Conservation (phyloP, 192 early-diverging fungal genomes). For the Pilaira anomala region DNA sequence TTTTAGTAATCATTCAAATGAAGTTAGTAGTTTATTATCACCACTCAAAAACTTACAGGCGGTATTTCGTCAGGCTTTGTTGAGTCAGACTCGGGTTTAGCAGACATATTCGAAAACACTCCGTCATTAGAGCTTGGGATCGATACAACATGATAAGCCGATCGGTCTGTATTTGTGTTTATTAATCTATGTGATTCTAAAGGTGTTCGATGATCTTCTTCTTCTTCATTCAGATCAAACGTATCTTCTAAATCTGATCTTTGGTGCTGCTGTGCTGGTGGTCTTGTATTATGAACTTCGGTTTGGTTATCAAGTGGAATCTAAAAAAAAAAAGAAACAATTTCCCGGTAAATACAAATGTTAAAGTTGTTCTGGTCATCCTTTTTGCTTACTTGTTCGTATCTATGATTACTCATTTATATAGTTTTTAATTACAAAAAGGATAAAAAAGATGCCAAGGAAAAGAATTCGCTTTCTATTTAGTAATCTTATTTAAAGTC, state of each 20-base stretch:
- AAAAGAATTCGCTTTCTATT: too few species aligned
- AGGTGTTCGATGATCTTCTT: not conserved
- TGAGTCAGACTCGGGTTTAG: conserved; percentile 44
- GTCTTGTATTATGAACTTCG: too few species aligned
- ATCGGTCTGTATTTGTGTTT: too few species aligned
- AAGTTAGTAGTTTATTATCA: conserved; percentile 1
- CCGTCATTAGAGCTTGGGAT: conserved; percentile 37
- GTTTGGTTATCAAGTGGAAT: too few species aligned
- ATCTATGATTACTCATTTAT: too few species aligned
- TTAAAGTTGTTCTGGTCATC: too few species aligned
- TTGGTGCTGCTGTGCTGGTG: not conserved
- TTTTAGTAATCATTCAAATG: not conserved
- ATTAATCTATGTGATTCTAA: not conserved
- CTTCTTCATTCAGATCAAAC: conserved; percentile 6
- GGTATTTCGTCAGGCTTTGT: conserved; percentile 39
- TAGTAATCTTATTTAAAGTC: too few species aligned
- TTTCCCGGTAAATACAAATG: too few species aligned
- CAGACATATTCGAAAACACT: conserved; percentile 49
- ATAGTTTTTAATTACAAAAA: too few species aligned
- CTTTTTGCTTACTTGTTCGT: too few species aligned
- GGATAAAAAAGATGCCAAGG: too few species aligned
- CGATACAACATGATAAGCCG: not conserved
- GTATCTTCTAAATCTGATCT: conserved; percentile 11
- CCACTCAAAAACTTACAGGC: conserved; percentile 35
- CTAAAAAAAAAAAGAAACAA: too few species aligned